Conservation (phyloP, 1,284 basidiomycete species). For the Inonotus obliquus region DNA sequence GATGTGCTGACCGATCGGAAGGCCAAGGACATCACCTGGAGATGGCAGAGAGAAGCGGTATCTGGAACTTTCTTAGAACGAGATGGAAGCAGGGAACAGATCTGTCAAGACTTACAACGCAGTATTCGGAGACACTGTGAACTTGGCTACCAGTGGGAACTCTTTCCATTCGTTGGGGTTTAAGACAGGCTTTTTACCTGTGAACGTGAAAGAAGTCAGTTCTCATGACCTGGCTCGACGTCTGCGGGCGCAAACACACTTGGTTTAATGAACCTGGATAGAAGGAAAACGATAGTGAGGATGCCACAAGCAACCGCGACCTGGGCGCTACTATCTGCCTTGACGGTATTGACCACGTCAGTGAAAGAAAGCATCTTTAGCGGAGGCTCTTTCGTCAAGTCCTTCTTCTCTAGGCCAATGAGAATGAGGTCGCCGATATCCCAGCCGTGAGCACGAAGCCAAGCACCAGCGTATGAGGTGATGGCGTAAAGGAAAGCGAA, state of each 20-base stretch:
- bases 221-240: background rate
- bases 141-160: conserved; percentile 81
- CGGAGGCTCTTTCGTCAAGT: conserved; percentile 19
- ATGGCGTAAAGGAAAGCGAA: conserved; percentile 42
- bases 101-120: conserved; percentile 60
- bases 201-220: background rate
- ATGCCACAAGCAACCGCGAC: conserved; percentile 31
- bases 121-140: conserved; percentile 89
- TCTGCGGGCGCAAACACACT: conserved; percentile 29
- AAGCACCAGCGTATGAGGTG: conserved; percentile 37
- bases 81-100: background rate
- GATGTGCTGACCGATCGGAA: conserved; percentile 97
- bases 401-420: conserved; percentile 45
- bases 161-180: conserved; percentile 76
- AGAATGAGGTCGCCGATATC: conserved; percentile 57
- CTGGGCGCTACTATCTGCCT: conserved; percentile 18
- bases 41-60: conserved; percentile 88
- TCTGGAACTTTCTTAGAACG: conserved; percentile 37
- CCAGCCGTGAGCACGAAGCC: conserved; percentile 52
- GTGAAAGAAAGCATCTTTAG: conserved; percentile 22
- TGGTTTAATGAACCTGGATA: conserved; percentile 42
- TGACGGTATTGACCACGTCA: conserved; percentile 23
- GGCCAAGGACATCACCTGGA: conserved; percentile 74
- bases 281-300: conserved; percentile 34
- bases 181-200: conserved; percentile 63